These are phyloP conservation scores for Protostelium mycophagum DNA, from an alignment of 78 protist genomes.

Conservation along the genomic window DNA sequence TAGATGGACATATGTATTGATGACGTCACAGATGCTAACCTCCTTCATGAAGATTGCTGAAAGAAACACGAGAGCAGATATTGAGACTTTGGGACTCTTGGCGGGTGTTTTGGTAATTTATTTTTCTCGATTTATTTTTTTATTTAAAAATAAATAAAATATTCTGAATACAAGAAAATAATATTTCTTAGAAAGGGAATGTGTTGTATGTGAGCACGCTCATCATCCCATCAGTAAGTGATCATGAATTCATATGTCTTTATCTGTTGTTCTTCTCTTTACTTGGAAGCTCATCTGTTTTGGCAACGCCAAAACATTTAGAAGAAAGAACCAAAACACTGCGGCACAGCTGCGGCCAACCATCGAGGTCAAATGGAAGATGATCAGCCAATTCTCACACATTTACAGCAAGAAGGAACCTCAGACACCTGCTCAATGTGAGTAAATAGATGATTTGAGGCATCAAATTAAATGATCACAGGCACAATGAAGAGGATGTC, in stretches of 20 bases:
- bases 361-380: background rate
- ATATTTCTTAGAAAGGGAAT: constrained; percentile 8
- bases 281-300: too few species aligned
- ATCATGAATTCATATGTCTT: too few species aligned
- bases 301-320: too few species aligned
- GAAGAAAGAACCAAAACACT: too few species aligned
- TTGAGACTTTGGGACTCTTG: constrained; percentile 70
- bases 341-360: too few species aligned
- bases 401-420: constrained; percentile 53
- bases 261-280: too few species aligned
- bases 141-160: background rate
- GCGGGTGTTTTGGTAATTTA: constrained; percentile 31
- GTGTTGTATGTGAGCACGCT: constrained; percentile 49
- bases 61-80: constrained; percentile 24
- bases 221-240: constrained; percentile 38
- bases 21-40: background rate
- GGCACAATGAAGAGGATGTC: constrained; percentile 57
- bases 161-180: too few species aligned
- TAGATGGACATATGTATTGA: background rate
- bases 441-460: too few species aligned
- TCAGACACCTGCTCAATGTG: constrained; percentile 66
- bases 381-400: too few species aligned
- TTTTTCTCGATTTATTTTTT: background rate
- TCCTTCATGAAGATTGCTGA: constrained; percentile 44
- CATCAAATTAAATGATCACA: too few species aligned